phyloP scores from a whole-genome alignment of 768 basidiomycete genomes.

The Trametes punicea region DNA sequence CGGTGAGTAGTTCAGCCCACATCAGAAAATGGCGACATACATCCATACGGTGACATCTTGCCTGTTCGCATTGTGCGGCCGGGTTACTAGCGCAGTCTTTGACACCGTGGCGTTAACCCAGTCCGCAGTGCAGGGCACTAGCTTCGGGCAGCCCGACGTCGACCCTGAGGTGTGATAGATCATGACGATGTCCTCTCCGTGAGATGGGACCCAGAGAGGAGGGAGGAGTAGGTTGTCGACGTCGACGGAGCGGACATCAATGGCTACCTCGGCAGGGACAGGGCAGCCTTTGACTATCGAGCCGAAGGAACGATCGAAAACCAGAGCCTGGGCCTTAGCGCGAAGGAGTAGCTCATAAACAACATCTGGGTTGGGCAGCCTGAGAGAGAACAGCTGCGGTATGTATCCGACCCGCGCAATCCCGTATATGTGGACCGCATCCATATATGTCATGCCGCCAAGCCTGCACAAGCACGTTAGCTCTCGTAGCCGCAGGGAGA shows the following conservation, averaged over 20 bases:
- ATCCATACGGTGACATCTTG: slow-evolving; percentile 74
- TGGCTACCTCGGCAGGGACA: slow-evolving; percentile 46
- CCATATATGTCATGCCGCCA: slow-evolving; percentile 62
- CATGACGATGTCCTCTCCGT: slow-evolving; percentile 49
- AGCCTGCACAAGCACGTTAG: slow-evolving; percentile 43
- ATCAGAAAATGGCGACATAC: too few relatives aligned
- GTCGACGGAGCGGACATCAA: slow-evolving; percentile 38
- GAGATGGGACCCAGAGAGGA: slow-evolving; percentile 34
- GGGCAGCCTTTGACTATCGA: slow-evolving; percentile 43
- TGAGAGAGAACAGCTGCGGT: slow-evolving; percentile 71
- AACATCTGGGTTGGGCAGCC: slow-evolving; percentile 64
- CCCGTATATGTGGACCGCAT: slow-evolving; percentile 69
- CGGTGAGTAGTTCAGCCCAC: too few relatives aligned
- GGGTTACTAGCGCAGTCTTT: slow-evolving; percentile 55
- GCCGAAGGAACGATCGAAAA: slow-evolving; percentile 59
- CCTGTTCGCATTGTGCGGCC: slow-evolving; percentile 45
- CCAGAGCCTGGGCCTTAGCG: slow-evolving; percentile 56
- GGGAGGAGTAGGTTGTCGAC: slow-evolving; percentile 40
- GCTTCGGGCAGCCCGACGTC: slow-evolving; percentile 80
- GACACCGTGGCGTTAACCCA: slow-evolving; percentile 61
- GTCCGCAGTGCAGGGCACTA: slow-evolving; percentile 64
- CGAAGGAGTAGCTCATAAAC: slow-evolving; percentile 61
- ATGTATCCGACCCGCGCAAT: slow-evolving; percentile 69
- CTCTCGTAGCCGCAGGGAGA: background rate
- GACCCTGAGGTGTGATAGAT: slow-evolving; percentile 82